phyloP scores from a whole-genome alignment of 371 early-diverging fungal species.

The Entomophthora muscae region DNA sequence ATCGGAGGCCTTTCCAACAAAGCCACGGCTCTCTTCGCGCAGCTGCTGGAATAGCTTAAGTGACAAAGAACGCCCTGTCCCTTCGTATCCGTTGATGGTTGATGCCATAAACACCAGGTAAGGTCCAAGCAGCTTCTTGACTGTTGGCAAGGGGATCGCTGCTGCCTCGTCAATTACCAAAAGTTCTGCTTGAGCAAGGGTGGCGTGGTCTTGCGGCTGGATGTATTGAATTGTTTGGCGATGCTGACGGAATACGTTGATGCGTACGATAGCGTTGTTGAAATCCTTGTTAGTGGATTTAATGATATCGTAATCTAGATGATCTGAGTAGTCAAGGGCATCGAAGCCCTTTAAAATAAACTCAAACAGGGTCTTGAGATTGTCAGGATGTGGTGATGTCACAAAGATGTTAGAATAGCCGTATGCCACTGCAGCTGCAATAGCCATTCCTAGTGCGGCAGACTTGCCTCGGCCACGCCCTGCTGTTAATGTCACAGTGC shows the following conservation, averaged over 20 bases:
- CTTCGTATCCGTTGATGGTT: constrained; percentile 99
- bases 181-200: constrained; percentile 89
- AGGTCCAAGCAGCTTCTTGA: constrained; percentile 79
- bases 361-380: constrained; percentile 94
- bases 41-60: constrained; percentile 87
- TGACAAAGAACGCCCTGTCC: constrained; percentile 95
- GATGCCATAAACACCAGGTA: constrained; percentile 97
- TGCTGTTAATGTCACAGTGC: constrained; percentile 90
- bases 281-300: constrained; percentile 88
- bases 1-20: constrained; percentile 30
- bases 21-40: constrained; percentile 77
- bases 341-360: constrained; percentile 96
- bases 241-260: constrained; percentile 90
- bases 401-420: constrained; percentile 98
- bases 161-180: constrained; percentile 99
- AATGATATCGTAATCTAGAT: constrained; percentile 93
- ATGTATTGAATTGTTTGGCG: constrained; percentile 98
- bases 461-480: constrained; percentile 99
- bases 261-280: constrained; percentile 86
- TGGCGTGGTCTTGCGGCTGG: constrained; percentile 83
- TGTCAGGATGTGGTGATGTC: constrained; percentile 95
- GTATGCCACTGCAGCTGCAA: constrained; percentile 92
- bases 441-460: constrained; percentile 90
- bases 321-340: constrained; percentile 91
- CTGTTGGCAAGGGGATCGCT: constrained; percentile 91